A percentile compares a stretch with the other conserved stretches of the same genome.
Evolutionary conservation across 768 basidiomycete species (phyloP).

Genomic region (Suillus hirtellus): DNA sequence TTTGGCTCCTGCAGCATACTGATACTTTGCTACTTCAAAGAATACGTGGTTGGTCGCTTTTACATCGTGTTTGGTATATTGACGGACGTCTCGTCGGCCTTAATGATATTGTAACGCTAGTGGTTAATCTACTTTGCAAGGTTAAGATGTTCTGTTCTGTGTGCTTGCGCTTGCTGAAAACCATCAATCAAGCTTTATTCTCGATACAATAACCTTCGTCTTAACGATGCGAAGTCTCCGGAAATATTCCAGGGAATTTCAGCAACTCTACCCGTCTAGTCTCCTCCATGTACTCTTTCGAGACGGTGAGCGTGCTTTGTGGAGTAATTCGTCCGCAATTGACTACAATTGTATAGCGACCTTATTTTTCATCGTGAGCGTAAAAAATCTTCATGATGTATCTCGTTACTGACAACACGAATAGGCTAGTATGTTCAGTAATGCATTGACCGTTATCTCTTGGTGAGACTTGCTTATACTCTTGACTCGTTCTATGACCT

Average conservation of each 20-base stretch:
- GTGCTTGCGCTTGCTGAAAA: background rate
- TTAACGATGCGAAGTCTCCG: constrained; percentile 14
- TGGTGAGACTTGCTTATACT: constrained; percentile 14
- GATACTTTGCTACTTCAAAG: background rate
- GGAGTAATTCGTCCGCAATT: background rate
- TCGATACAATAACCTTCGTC: constrained; percentile 9
- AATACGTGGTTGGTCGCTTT: background rate
- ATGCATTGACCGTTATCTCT: constrained; percentile 11
- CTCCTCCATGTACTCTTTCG: constrained; percentile 8
- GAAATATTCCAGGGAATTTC: constrained; percentile 6
- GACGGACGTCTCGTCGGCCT: background rate
- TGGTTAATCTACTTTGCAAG: constrained; percentile 12
- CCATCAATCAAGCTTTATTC: constrained; percentile 5
- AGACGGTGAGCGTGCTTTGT: constrained; percentile 8
- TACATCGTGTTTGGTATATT: background rate
- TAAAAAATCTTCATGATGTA: background rate
- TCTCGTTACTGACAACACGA: background rate
- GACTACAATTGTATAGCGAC: constrained; percentile 4
- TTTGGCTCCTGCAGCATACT: background rate
- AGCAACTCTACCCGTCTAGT: constrained; percentile 7
- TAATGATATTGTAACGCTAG: constrained; percentile 2
- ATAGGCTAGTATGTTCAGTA: constrained; percentile 11
- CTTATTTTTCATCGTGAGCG: constrained; percentile 9
- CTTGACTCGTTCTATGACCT: background rate
- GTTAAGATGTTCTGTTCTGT: background rate